A percentile compares a stretch with the other conserved stretches of the same genome.
Conservation (phyloP, 2,329 filamentous ascomycete genomes). For the Colletotrichum orchidophilum region DNA sequence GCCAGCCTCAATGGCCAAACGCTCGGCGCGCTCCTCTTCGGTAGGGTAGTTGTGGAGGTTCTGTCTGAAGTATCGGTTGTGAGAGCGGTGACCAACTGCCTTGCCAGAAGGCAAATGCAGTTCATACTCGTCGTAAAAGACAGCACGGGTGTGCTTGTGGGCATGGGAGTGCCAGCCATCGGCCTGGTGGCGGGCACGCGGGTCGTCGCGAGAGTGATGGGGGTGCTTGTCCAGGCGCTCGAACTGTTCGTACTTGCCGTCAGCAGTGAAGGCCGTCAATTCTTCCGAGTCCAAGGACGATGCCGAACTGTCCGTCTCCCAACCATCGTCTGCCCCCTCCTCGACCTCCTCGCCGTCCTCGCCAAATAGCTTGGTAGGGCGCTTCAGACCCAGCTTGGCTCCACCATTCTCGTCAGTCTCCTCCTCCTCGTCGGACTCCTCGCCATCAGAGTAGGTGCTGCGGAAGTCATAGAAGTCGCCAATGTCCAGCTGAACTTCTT, state of each 20-base stretch:
- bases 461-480: slow-evolving; percentile 98
- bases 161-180: slow-evolving; percentile 87
- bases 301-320: slow-evolving; percentile 94
- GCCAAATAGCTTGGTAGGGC: slow-evolving; percentile 61
- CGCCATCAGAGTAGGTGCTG: slow-evolving; percentile 90
- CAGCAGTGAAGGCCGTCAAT: slow-evolving; percentile 80
- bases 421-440: slow-evolving; percentile 67
- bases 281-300: slow-evolving; percentile 90
- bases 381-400: slow-evolving; percentile 74
- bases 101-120: slow-evolving; percentile 91
- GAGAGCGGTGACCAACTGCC: slow-evolving; percentile 87
- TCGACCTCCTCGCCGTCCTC: slow-evolving; percentile 59
- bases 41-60: slow-evolving; percentile 89
- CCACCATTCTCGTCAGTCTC: slow-evolving; percentile 65
- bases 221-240: slow-evolving; percentile 77
- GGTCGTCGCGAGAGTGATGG: slow-evolving; percentile 78
- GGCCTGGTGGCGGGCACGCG: slow-evolving; percentile 76
- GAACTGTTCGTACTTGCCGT: slow-evolving; percentile 75
- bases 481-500: slow-evolving; percentile 91
- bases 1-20: slow-evolving; percentile 66
- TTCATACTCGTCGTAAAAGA: slow-evolving; percentile 93
- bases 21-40: slow-evolving; percentile 77
- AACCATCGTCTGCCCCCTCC: slow-evolving; percentile 77
- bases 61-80: slow-evolving; percentile 90
- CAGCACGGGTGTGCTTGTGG: slow-evolving; percentile 77